Evolutionary conservation across 73 alveolate species (phyloP).

Genomic region (Paramecium biaurelia): DNA sequence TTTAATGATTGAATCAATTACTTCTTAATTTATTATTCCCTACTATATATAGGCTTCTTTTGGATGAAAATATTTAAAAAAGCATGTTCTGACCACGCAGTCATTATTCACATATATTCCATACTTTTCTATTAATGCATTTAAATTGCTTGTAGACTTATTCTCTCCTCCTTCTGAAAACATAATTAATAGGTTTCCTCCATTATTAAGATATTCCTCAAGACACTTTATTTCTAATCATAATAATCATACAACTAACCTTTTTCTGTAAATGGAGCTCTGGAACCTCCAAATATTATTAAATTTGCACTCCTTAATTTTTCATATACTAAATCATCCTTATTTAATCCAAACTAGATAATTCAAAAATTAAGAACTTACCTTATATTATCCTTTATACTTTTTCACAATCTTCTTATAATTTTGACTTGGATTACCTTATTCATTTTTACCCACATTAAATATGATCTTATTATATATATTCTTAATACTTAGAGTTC

Average conservation of each 20-base stretch:
- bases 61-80: constrained; percentile 92
- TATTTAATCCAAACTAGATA: constrained; percentile 51
- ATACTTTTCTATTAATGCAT: constrained; percentile 87
- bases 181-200: constrained; percentile 89
- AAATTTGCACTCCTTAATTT: constrained; percentile 69
- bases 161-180: constrained; percentile 96
- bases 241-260: not conserved
- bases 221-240: constrained; percentile 81
- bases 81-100: constrained; percentile 87
- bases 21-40: constrained; percentile 84
- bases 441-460: constrained; percentile 55
- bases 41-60: constrained; percentile 84
- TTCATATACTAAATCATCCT: constrained; percentile 59
- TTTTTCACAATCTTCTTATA: constrained; percentile 52
- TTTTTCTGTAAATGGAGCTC: constrained; percentile 70
- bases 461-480: constrained; percentile 12
- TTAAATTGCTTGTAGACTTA: constrained; percentile 86
- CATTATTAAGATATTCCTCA: constrained; percentile 83
- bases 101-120: constrained; percentile 88
- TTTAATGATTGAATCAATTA: not conserved
- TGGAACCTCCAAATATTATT: constrained; percentile 73
- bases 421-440: constrained; percentile 43
- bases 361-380: not conserved
- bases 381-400: constrained; percentile 54
- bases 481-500: not conserved